Evolutionary conservation across 345 rosid genomes (phyloP), one percentile per base, ranked within the genome.

Genomic region (Brassica nigra): DNA sequence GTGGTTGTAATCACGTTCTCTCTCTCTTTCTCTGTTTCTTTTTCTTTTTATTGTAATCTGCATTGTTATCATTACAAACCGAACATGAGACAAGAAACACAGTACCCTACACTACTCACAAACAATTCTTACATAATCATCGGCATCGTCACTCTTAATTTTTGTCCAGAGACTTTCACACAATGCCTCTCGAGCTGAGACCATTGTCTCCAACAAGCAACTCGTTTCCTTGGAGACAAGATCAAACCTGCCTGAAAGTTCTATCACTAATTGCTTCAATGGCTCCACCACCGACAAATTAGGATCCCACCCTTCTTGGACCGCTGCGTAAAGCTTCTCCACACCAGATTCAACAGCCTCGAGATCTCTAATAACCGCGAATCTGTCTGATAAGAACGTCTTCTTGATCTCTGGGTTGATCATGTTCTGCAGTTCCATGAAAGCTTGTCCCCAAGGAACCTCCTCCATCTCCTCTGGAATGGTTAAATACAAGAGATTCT

Each of bases 121-220:
- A 62, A n/a, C 70, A 71, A 71, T 33, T 64, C 49, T 37, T 30
- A 71, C 72, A 37, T 6, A 39, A 71, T 30, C 49, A 65, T 72
- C 58, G 5, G 68, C 63, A 66, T 42, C 58, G 36, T 12, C 3
- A 62, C 70, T 70, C 62, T 36, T 23, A 23, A 23, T 23, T 75
- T 80, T 80, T 14, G 47, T 79, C 80, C 95, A 86, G 6, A 95
- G 86, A 42, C 82, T 86, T 84, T 89, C 83, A 2, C 88, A 90
- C 87, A 94, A 78, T 11, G 91, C 90, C 78, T 91, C 91, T 5
- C 94, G 91, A 23, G 92, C 92, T 0, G 83, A 66, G 65, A 90
- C 79, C 77, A 91, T 87, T 68, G 88, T 77, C 76, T 86, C 89
- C 80, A 83, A 87, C 79, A 92, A 88, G 73, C 71, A 68, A 73